phyloP scores from a whole-genome alignment of 2,329 filamentous ascomycete genomes.

The Alternaria conjuncta region DNA sequence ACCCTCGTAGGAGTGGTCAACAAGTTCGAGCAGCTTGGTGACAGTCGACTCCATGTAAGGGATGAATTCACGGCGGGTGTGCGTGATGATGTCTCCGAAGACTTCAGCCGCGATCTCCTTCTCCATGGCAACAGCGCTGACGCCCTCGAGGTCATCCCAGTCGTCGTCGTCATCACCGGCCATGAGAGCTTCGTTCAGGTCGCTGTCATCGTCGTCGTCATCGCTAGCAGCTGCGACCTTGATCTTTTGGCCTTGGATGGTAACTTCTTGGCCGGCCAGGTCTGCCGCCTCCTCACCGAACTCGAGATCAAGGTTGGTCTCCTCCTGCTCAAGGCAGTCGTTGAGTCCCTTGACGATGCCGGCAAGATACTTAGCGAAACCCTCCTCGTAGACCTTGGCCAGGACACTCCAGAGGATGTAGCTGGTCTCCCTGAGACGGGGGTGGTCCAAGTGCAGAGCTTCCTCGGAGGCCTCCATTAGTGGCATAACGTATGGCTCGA shows the following conservation, averaged over 20 bases:
- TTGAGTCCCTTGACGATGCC: slow-evolving; percentile 82
- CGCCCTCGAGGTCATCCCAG: slow-evolving; percentile 81
- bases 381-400: slow-evolving; percentile 88
- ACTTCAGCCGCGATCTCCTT: slow-evolving; percentile 98
- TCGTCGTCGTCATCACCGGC: slow-evolving; percentile 80
- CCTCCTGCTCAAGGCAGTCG: slow-evolving; percentile 86
- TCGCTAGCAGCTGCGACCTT: slow-evolving; percentile 71
- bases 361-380: slow-evolving; percentile 78
- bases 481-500: slow-evolving; percentile 88
- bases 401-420: slow-evolving; percentile 97
- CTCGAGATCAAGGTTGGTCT: slow-evolving; percentile 78
- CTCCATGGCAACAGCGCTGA: slow-evolving; percentile 89
- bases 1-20: slow-evolving; percentile 90
- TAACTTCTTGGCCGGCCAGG: slow-evolving; percentile 76
- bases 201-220: slow-evolving; percentile 70
- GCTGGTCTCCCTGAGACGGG: slow-evolving; percentile 90
- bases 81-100: slow-evolving; percentile 87
- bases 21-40: slow-evolving; percentile 77
- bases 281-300: slow-evolving; percentile 77
- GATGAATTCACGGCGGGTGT: slow-evolving; percentile 80
- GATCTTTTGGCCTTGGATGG: slow-evolving; percentile 82
- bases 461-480: slow-evolving; percentile 94
- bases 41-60: slow-evolving; percentile 90
- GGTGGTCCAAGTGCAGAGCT: slow-evolving; percentile 85
- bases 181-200: slow-evolving; percentile 59